Base-by-base conservation (phyloP, 768 basidiomycete species). In the Krasilnikovozyma curviuscula region DNA sequence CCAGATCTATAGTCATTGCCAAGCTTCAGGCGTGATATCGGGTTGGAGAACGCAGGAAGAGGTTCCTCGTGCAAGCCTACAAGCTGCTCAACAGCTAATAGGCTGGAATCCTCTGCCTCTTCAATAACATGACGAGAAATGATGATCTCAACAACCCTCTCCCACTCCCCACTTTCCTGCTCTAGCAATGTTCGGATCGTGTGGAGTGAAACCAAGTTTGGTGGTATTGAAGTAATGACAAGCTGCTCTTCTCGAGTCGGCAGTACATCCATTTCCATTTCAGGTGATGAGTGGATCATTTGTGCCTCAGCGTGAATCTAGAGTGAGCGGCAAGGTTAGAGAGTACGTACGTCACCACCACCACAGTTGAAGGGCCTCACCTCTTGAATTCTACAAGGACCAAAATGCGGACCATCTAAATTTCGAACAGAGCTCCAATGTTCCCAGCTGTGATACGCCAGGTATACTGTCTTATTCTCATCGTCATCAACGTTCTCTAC, bases 401-500 rank as follows among this genome's bases (percentile, higher is more conserved):
- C 86, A 0, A 74, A 67, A 60, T 86, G 84, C 0, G 85, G 86
- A 1, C 86, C 86, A 14, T 70, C 70, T 45, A 86, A 67, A 62
- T 84, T 88, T 39, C 86, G 79, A 50, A 91, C 82, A n/a, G 80
- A 83, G 12, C 82, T 85, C 59, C 88, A 91, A 61, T 91, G 86
- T 59, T 91, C 85, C 82, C 83, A 88, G 9, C 31, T 45, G 40
- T 52, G 50, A 19, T 46, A 52, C 28, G 50, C 50, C 40, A 52
- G 44, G 44, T 52, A 52, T 25, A 46, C 40, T 19, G 41, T 44
- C 21, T 43, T 40, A 30, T 19, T 10, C 27, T 18, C 38, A 42
- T 9, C 10, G 14, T 49, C 48, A 7, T 47, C 35, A 21, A 32
- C 45, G 27, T 38, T 29, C 19, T 39, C 37, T 1, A 30, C n/a